Base-by-base conservation (phyloP, 2,329 filamentous ascomycete genomes). In the Trichoderma arundinaceum region DNA sequence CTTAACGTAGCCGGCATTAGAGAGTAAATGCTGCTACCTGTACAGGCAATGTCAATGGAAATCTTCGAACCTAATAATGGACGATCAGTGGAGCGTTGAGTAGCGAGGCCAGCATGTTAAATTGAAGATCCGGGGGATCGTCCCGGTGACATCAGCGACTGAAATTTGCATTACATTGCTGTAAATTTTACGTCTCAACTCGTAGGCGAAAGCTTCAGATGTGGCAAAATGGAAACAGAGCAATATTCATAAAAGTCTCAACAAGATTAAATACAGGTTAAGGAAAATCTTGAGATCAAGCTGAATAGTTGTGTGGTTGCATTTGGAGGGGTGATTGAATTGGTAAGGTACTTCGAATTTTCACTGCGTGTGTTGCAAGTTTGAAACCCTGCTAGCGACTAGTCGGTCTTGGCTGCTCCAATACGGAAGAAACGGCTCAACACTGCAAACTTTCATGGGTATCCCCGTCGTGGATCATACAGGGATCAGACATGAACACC, bases 91-190 rank as follows among this genome's bases (percentile, higher is more conserved):
- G 56, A 59, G 56, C 22, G n/a, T 8, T 17, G 10, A 28, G 22
- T 44, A 19, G 13, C 8, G 22, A 8, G 4, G 17, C 8, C 17
- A 12, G 6, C 17, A 28, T 12, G 12, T 33, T 35, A 7, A 7
- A 35, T 38, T 10, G 56, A 22, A 48, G 22, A 48, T 59, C 56
- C 43, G 43, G 56, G 32, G 22, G 43, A 59, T 59, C 54, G 56
- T 59, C 28, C 56, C 56, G 56, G 17, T 7, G 15, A 15, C 4
- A 4, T 12, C 41, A 12, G 28, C 13, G 9, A 13, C 7, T 6
- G 19, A 7, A 32, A 17, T 3, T 54, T 39, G n/a, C n/a, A 4
- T 15, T 19, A 35, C 2, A 17, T 3, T 17, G 17, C 15, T 8
- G 8, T 10, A 52, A 28, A 28, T 3, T 28, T 28, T 28, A 4